A percentile compares a stretch with the other conserved stretches of the same genome.
Conservation (phyloP, 2,329 filamentous ascomycete genomes). For the Sclerotinia trifoliorum region DNA sequence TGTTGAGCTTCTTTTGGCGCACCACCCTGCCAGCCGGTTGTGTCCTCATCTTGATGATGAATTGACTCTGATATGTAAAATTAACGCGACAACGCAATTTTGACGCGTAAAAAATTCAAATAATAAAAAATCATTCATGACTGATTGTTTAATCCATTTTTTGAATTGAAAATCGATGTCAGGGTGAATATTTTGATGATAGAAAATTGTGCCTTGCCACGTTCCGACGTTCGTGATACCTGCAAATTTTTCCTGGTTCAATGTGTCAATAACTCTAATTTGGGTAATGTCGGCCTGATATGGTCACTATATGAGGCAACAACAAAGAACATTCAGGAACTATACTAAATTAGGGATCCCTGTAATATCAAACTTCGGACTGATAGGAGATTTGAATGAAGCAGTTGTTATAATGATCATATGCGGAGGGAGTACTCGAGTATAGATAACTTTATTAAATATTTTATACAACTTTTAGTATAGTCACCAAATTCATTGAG, state of each 20-base stretch:
- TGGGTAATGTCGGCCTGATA: conserved; percentile 17
- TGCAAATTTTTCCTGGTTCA: conserved; percentile 23
- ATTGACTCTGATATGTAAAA: conserved; percentile 23
- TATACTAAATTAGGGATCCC: conserved; percentile 13
- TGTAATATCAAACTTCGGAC: conserved; percentile 20
- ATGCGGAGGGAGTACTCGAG: too few relatives aligned
- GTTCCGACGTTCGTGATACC: conserved; percentile 23
- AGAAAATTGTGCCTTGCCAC: conserved; percentile 20
- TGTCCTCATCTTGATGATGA: conserved; percentile 30
- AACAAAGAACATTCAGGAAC: conserved; percentile 3
- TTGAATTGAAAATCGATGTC: conserved; percentile 29
- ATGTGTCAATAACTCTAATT: conserved; percentile 23
- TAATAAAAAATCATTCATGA: conserved; percentile 31
- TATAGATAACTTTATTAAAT: background rate
- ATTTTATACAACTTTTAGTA: background rate
- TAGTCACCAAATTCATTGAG: background rate
- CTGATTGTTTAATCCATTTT: conserved; percentile 32
- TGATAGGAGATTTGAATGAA: conserved; percentile 10
- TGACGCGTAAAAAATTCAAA: conserved; percentile 35
- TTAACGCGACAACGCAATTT: conserved; percentile 27
- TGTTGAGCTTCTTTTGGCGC: conserved; percentile 58
- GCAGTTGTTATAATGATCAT: background rate
- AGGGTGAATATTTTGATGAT: conserved; percentile 35
- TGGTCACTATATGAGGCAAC: conserved; percentile 1
- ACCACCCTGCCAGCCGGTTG: conserved; percentile 42